Evolutionary conservation across 2,329 filamentous ascomycete genomes (phyloP).

Genomic region (Epicoccum sorghinum): DNA sequence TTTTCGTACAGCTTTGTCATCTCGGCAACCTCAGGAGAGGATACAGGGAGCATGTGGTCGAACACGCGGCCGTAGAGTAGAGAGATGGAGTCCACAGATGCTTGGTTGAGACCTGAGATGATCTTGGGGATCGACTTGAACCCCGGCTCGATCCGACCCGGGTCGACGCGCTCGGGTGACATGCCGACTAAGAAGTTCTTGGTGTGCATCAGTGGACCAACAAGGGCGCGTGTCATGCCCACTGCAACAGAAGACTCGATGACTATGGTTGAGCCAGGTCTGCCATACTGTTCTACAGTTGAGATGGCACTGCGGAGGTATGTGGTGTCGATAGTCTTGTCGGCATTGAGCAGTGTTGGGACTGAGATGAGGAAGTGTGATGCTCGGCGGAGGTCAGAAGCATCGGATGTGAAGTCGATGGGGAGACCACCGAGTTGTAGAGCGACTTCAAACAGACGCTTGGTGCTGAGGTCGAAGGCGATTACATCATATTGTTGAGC

Average conservation of each 20-base stretch:
- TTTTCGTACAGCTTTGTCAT: conserved; percentile 66
- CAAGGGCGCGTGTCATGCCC: conserved; percentile 60
- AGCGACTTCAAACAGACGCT: neutral
- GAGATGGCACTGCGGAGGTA: conserved; percentile 54
- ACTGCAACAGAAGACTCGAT: conserved; percentile 62
- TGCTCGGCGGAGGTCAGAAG: conserved; percentile 49
- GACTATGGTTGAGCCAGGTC: conserved; percentile 56
- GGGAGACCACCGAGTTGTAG: neutral
- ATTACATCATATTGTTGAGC: conserved; percentile 51
- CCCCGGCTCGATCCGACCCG: conserved; percentile 51
- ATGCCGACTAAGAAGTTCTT: conserved; percentile 7
- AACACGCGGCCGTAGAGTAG: conserved; percentile 57
- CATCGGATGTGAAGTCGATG: conserved; percentile 19
- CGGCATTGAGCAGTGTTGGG: conserved; percentile 56
- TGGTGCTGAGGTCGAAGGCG: conserved; percentile 36
- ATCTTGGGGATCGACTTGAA: conserved; percentile 59
- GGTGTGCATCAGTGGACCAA: conserved; percentile 52
- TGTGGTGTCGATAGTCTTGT: conserved; percentile 57
- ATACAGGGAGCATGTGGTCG: conserved; percentile 56
- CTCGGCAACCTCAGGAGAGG: conserved; percentile 61
- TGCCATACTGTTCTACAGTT: conserved; percentile 51
- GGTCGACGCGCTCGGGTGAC: conserved; percentile 50
- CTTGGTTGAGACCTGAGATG: conserved; percentile 56
- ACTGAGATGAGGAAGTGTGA: conserved; percentile 62
- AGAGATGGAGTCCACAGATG: conserved; percentile 53